Conservation (phyloP, 2,329 filamentous ascomycete genomes). For the Metarhizium guizhouense region DNA sequence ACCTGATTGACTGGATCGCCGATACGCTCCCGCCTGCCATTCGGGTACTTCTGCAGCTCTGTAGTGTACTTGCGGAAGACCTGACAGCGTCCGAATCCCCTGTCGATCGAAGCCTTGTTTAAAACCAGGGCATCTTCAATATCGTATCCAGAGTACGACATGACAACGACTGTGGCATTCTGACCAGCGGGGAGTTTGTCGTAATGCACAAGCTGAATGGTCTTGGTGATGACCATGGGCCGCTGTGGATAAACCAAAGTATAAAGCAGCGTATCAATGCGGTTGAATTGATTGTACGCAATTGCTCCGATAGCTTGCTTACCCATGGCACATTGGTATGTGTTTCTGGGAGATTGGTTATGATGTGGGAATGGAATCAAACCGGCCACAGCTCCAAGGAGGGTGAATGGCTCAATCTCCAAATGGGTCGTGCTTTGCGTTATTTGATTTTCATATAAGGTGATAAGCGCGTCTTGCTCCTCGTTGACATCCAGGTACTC, state of each 20-base stretch:
- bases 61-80: conserved; percentile 94
- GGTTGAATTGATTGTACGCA: conserved; percentile 94
- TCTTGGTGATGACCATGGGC: conserved; percentile 94
- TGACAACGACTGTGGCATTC: conserved; percentile 95
- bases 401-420: conserved; percentile 96
- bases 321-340: conserved; percentile 99
- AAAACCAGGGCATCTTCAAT: conserved; percentile 96
- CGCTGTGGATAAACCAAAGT: conserved; percentile 96
- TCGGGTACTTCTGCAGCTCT: conserved; percentile 81
- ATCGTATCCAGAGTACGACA: conserved; percentile 99
- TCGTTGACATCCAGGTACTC: conserved; percentile 98
- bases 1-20: conserved; percentile 45
- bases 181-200: conserved; percentile 96
- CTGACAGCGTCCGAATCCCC: conserved; percentile 93
- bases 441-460: conserved; percentile 80
- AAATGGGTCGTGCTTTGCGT: conserved; percentile 80
- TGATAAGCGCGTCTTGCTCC: conserved; percentile 92
- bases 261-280: conserved; percentile 92
- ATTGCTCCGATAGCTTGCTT: conserved; percentile 99
- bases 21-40: conserved; percentile 61
- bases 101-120: conserved; percentile 91
- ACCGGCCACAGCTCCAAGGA: conserved; percentile 89
- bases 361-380: conserved; percentile 97
- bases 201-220: conserved; percentile 93
- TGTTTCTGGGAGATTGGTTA: conserved; percentile 97